phyloP scores from a whole-genome alignment of 176 grass and related monocot genomes.

The Bromus sterilis region DNA sequence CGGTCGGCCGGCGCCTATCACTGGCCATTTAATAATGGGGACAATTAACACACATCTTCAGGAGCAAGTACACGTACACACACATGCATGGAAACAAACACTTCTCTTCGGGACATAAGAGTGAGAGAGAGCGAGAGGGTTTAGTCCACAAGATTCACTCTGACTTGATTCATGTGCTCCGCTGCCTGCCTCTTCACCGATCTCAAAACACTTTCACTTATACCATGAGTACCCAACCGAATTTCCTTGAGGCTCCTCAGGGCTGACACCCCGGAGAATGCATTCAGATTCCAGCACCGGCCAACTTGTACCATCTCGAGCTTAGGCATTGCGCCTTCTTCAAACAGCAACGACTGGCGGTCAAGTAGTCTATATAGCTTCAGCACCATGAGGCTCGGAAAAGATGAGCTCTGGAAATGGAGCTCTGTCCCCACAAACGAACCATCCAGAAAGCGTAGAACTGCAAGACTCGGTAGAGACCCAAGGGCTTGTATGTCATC shows the following conservation, averaged over 20 bases:
- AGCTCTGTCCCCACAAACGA: background rate
- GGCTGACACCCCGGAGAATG: background rate
- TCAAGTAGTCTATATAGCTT: rapidly evolving
- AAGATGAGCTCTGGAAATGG: background rate
- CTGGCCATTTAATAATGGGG: too few relatives aligned
- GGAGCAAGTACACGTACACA: too few relatives aligned
- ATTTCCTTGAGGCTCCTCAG: background rate
- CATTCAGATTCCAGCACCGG: rapidly evolving
- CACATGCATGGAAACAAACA: too few relatives aligned
- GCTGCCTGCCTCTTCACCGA: background rate
- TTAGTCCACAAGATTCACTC: background rate
- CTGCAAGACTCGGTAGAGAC: background rate
- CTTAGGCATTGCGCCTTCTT: background rate
- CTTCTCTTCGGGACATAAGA: too few relatives aligned
- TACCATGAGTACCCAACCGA: too few relatives aligned
- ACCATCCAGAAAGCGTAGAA: rapidly evolving
- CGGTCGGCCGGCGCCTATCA: too few relatives aligned
- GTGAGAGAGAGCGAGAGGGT: too few relatives aligned
- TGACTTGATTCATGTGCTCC: background rate
- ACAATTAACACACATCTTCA: too few relatives aligned
- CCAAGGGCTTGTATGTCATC: background rate
- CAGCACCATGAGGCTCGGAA: background rate
- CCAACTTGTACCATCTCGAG: background rate
- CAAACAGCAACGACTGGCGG: rapidly evolving
- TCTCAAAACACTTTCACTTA: too few relatives aligned